phyloP scores from a whole-genome alignment of 1,139 yeast species.

The Geotrichum phurueaensis region DNA sequence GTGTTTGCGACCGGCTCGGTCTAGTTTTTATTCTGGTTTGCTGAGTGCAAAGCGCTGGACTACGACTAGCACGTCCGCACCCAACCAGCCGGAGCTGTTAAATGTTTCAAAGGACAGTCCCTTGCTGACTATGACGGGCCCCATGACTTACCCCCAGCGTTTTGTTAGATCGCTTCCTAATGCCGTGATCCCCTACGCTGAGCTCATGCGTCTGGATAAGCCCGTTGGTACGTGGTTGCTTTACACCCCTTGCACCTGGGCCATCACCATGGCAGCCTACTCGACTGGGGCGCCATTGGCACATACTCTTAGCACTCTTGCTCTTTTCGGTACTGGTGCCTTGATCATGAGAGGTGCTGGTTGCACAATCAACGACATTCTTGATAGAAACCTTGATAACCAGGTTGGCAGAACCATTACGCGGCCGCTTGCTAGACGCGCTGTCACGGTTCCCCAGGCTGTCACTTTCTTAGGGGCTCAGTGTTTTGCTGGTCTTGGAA shows the following conservation, averaged over 20 bases:
- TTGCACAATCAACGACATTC: conserved; percentile 86
- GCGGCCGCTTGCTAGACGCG: conserved; percentile 86
- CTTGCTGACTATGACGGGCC: conserved; percentile 14
- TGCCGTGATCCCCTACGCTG: conserved; percentile 81
- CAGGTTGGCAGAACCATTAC: conserved; percentile 82
- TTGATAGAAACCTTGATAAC: conserved; percentile 75
- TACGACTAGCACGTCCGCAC: conserved; percentile 7
- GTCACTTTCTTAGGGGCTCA: conserved; percentile 68
- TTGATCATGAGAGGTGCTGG: conserved; percentile 96
- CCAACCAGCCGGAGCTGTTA: not conserved
- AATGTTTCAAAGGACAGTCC: conserved; percentile 16
- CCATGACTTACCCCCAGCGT: conserved; percentile 27
- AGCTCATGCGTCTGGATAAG: conserved; percentile 82
- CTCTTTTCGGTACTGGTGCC: conserved; percentile 74
- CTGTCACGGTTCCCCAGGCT: conserved; percentile 70
- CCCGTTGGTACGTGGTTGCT: conserved; percentile 90
- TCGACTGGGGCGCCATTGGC: conserved; percentile 61
- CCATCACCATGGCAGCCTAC: conserved; percentile 80
- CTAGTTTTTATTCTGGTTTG: not conserved
- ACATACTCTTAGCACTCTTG: conserved; percentile 52
- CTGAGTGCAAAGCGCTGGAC: conserved; percentile 11
- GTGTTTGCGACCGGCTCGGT: not conserved
- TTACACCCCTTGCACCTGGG: conserved; percentile 75
- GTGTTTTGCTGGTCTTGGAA: conserved; percentile 67
- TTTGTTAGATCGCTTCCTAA: conserved; percentile 58